Evolutionary conservation across 2,329 filamentous ascomycete species (phyloP).

Genomic region (Arthrobotrys pseudoclavata): DNA sequence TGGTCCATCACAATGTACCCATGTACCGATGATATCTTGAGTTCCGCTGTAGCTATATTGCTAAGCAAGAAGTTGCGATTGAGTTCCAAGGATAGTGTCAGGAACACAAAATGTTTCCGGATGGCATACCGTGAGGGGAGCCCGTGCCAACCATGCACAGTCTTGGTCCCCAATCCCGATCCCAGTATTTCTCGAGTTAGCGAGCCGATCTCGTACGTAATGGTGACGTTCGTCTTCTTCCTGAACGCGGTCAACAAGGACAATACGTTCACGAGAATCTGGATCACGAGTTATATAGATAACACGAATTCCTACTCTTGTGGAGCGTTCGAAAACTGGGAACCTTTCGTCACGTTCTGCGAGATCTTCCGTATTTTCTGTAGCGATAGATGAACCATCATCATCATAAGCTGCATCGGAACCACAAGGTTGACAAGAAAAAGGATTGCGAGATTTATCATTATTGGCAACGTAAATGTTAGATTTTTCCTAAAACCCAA

Average conservation of each 20-base stretch:
- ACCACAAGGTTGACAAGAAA: background rate
- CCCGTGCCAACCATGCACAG: too few relatives aligned
- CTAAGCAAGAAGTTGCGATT: too few relatives aligned
- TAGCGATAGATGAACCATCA: slow-evolving; percentile 1
- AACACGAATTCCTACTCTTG: slow-evolving; percentile 18
- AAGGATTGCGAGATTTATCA: background rate
- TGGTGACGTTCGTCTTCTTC: slow-evolving; percentile 35
- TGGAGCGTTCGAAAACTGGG: slow-evolving; percentile 32
- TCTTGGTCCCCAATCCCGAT: slow-evolving; percentile 6
- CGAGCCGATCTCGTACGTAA: slow-evolving; percentile 17
- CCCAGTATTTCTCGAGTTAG: too few relatives aligned
- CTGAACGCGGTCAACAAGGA: slow-evolving; percentile 20
- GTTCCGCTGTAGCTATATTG: too few relatives aligned
- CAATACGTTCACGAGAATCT: background rate
- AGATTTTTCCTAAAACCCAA: background rate
- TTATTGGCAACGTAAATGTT: background rate
- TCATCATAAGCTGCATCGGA: background rate
- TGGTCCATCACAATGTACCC: too few relatives aligned
- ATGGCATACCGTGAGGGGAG: too few relatives aligned
- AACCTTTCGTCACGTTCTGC: background rate
- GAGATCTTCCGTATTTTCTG: slow-evolving; percentile 32
- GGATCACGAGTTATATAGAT: slow-evolving; percentile 30
- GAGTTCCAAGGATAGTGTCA: too few relatives aligned
- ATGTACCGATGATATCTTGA: too few relatives aligned
- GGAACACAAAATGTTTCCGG: too few relatives aligned